Conservation (phyloP, 192 early-diverging fungal genomes). For the Mortierella hygrophila region DNA sequence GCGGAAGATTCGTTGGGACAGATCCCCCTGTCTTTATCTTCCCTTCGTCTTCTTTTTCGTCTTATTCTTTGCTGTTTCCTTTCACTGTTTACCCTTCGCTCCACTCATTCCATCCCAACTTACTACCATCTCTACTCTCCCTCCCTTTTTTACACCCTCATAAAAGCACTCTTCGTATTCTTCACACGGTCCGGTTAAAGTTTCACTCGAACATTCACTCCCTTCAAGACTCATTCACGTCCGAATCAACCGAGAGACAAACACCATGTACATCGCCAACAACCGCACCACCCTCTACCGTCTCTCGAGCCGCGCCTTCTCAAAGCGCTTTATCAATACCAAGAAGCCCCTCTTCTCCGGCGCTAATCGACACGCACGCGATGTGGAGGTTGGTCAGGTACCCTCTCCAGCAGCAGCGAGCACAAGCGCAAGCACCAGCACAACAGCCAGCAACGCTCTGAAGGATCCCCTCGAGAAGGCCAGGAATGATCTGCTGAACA, state of each 20-base stretch:
- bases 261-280: not conserved
- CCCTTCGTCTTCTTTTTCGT: not conserved
- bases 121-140: not conserved
- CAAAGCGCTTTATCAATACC: conserved; percentile 23
- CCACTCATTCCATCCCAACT: not conserved
- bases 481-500: conserved; percentile 36
- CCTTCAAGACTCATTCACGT: not conserved
- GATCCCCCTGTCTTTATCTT: not conserved
- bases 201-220: not conserved
- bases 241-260: not conserved
- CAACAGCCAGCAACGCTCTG: not conserved
- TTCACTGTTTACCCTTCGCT: not conserved
- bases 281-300: conserved; percentile 2
- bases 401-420: not conserved
- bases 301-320: conserved; percentile 9
- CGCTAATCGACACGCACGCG: conserved; percentile 13
- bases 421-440: not conserved
- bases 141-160: not conserved
- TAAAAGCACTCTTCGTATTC: not conserved
- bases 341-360: conserved; percentile 25
- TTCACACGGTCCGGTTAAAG: conserved; percentile 6
- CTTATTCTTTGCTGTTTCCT: not conserved
- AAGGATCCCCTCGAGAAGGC: conserved; percentile 35
- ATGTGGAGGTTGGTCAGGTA: conserved; percentile 12
- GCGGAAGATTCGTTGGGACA: no score